phyloP scores from a whole-genome alignment of 1,284 basidiomycete genomes.

The Acaromyces ingoldii region DNA sequence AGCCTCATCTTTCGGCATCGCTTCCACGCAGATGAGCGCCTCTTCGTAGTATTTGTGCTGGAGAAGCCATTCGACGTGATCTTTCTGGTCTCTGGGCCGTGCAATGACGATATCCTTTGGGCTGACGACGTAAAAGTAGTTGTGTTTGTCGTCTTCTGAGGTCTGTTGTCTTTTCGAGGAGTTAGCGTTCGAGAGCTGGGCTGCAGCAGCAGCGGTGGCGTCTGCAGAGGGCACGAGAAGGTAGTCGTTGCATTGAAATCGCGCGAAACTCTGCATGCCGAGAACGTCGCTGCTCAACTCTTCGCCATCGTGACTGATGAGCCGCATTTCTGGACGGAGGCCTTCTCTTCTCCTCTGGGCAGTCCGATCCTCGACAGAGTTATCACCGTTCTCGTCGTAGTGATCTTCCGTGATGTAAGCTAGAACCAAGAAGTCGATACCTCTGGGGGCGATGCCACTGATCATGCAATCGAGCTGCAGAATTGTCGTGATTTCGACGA shows the following conservation, averaged over 20 bases:
- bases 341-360: slow-evolving; percentile 65
- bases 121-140: slow-evolving; percentile 70
- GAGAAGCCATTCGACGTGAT: slow-evolving; percentile 89
- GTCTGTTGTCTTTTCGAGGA: neutral
- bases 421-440: slow-evolving; percentile 65
- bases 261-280: slow-evolving; percentile 69
- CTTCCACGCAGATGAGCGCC: slow-evolving; percentile 78
- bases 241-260: slow-evolving; percentile 91
- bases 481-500: slow-evolving; percentile 80
- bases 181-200: neutral
- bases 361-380: slow-evolving; percentile 2
- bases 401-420: slow-evolving; percentile 60
- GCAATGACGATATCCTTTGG: slow-evolving; percentile 82
- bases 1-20: slow-evolving; percentile 53
- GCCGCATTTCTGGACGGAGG: slow-evolving; percentile 83
- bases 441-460: slow-evolving; percentile 78
- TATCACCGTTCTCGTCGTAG: slow-evolving; percentile 58
- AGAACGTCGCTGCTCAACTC: slow-evolving; percentile 83
- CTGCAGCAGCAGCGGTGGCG: too few relatives aligned
- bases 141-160: slow-evolving; percentile 24
- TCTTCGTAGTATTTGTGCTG: slow-evolving; percentile 80
- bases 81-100: slow-evolving; percentile 74
- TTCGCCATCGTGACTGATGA: slow-evolving; percentile 82
- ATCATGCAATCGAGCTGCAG: slow-evolving; percentile 96
- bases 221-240: slow-evolving; percentile 56